Base-by-base conservation (phyloP, 2,329 filamentous ascomycete species). In the Ascochyta fabae region DNA sequence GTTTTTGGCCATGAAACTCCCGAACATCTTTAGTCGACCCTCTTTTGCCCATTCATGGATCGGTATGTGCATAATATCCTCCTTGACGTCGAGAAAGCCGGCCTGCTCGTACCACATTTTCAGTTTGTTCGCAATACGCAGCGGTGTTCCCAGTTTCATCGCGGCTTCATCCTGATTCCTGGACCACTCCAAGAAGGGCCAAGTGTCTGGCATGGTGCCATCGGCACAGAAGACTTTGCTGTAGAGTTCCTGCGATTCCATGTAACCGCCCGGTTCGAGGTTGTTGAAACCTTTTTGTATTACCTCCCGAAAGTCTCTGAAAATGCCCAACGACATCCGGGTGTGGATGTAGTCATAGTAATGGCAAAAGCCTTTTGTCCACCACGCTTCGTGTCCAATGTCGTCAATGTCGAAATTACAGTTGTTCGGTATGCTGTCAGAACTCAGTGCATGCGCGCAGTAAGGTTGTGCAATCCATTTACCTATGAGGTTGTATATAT, bases 341-440 rank as follows among this genome's bases (percentile, higher is more conserved):
- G 83, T 80, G 71, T 88, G 86, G 53, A 89, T 80, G 56, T 83
- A 83, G 71, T 88, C 85, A 64, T 87, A 80, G 60, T 75, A 65
- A 10, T 65, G 55, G 22, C 49, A 53, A 5, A 79, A 75, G 75
- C 84, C 68, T 19, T 38, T 33, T 0, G 26, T 31, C 75, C 83
- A 76, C 85, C 85, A 87, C 51, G 88, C 82, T 9, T 60, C 78
- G 1, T 80, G 77, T 66, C 86, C 84, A 46, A 82, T 80, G 68
- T 92, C 89, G 67, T 92, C 88, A 41, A 93, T 83, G 57, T 86
- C 86, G 62, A 93, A 93, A 59, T 86, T 84, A 13, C 92, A 87
- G 59, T 93, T 93, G 16, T 84, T 83, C 0, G 90, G 89, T 0
- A 91, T 67, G 61, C 73, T 74, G 29, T 4, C 26, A 42, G 19